These are phyloP conservation scores for bread wheat (Triticum aestivum) DNA, from an alignment of 176 grass and related monocot species.

Conservation along the genomic window IWGSC_CS_RefSeq_v2.1 NC_057811.1:409527411-409527910, in stretches of 20 bases:
- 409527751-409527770: slow-evolving; percentile 10
- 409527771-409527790: background rate
- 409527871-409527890: background rate
- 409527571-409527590: background rate
- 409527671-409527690: background rate
- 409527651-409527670: slow-evolving; percentile 1
- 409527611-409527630: slow-evolving; percentile 47
- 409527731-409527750: slow-evolving; percentile 32
- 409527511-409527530: slow-evolving; percentile 68
- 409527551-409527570: slow-evolving; percentile 12
- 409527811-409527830: slow-evolving; percentile 14
- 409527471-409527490: slow-evolving; percentile 62
- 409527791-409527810: background rate
- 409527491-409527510: slow-evolving; percentile 36
- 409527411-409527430: slow-evolving; percentile 64
- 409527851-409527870: background rate
- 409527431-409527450: slow-evolving; percentile 58
- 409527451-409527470: slow-evolving; percentile 74
- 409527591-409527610: slow-evolving; percentile 12
- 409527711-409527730: background rate
- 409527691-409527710: background rate
- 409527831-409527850: background rate
- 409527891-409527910: background rate
- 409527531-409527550: slow-evolving; percentile 37
- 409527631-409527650: slow-evolving; percentile 39